phyloP scores from a whole-genome alignment of 2,329 filamentous ascomycete genomes.

The Microdochium bolleyi region DNA sequence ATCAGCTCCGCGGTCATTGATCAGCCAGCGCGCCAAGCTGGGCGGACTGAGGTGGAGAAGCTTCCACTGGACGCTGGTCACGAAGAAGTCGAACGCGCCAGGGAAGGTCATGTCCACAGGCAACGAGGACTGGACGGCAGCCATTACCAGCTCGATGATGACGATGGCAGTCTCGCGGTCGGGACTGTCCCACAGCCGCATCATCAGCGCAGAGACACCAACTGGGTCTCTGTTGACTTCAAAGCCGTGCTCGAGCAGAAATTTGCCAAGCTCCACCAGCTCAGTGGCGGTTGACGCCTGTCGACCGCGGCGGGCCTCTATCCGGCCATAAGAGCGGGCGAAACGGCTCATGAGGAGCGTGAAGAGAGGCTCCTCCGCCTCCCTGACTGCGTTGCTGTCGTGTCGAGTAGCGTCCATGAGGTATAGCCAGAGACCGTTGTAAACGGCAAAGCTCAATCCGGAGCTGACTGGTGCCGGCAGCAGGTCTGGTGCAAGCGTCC shows the following conservation, averaged over 20 bases:
- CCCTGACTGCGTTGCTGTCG: background rate
- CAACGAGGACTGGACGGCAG: background rate
- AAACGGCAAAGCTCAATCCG: background rate
- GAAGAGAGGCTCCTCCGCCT: background rate
- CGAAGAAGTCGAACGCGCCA: background rate
- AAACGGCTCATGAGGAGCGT: background rate
- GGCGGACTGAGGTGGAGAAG: background rate
- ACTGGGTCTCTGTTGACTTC: background rate
- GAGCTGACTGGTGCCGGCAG: too few species aligned
- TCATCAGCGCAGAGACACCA: background rate
- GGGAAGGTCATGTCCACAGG: background rate
- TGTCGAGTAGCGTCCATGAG: background rate
- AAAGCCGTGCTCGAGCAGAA: background rate
- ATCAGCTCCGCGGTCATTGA: background rate
- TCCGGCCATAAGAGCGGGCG: background rate
- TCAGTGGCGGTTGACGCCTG: background rate
- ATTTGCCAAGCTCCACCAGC: background rate
- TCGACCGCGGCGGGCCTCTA: background rate
- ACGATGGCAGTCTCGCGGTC: background rate
- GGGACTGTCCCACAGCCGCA: background rate
- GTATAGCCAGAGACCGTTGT: background rate
- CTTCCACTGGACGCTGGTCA: background rate
- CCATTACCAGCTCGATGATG: background rate
- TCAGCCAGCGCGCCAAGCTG: background rate
- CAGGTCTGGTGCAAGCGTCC: background rate